Base-by-base conservation (phyloP, 2,329 filamentous ascomycete species). In the Aspergillus sp. region DNA sequence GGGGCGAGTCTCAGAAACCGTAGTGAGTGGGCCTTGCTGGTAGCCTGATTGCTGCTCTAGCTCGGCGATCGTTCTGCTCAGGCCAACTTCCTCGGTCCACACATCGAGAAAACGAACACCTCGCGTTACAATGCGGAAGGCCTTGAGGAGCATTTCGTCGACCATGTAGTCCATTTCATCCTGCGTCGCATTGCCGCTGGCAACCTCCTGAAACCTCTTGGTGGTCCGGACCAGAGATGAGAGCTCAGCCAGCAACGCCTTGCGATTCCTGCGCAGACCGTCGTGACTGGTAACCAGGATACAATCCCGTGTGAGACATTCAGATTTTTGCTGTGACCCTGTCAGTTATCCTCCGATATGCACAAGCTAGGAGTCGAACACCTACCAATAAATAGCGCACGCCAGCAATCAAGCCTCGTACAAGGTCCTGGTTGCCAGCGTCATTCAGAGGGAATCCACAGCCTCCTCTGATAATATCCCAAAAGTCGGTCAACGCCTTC, bases 61-160 rank as follows among this genome's bases (percentile, higher is more conserved):
- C 53, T 78, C 76, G 19, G 72, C 72, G 41, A 79, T 78, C 8
- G 75, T 73, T 70, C 74, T 72, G 56, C 74, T 76, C 67, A 81
- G 70, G 17, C 79, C 78, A 71, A 81, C 80, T 54, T 81, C 77
- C 63, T 81, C 90, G 39, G 91, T 89, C 79, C 95, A 88, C 2
- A 94, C 84, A 68, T 99, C 95, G 45, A 97, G 83, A 71, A 99
- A 98, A 48, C 89, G 85, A 25, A 97, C 92, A 13, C 91, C 92
- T 69, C 94, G 89, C 51, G 89, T 94, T n/a, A 97, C 91, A 55
- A 98, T 92, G 72, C 91, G 92, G 80, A 97, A 98, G 0, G 93
- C 93, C 75, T 93, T 95, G 56, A 96, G 80, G 23, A 98, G 90
- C 86, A 98, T 92, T 74, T 97, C 91, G 71, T 98, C 94, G 59